phyloP scores from a whole-genome alignment of 768 basidiomycete genomes.

The Coprinopsis sp. region DNA sequence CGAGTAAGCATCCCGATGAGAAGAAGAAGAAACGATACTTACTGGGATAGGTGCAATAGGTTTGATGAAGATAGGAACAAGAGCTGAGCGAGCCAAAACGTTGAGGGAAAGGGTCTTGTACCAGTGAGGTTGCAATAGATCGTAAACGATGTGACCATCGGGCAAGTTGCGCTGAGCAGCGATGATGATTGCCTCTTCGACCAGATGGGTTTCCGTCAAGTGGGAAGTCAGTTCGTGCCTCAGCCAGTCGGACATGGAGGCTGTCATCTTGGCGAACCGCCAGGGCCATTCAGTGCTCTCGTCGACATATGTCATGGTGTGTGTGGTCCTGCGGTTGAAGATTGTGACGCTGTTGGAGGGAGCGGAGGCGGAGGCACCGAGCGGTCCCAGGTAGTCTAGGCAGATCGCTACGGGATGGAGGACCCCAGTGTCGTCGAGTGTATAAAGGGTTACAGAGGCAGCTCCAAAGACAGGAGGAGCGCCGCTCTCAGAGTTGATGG shows the following conservation, averaged over 20 bases:
- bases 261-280: constrained; percentile 29
- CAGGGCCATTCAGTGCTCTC: constrained; percentile 29
- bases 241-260: constrained; percentile 26
- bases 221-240: constrained; percentile 25
- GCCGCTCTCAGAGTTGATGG: constrained; percentile 2
- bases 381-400: constrained; percentile 26
- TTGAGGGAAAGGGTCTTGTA: constrained; percentile 26
- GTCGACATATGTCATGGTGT: constrained; percentile 11
- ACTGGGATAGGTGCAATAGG: background rate
- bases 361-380: no score
- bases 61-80: constrained; percentile 23
- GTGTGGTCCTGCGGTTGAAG: constrained; percentile 21
- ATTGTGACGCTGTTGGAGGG: constrained; percentile 23
- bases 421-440: constrained; percentile 20
- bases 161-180: constrained; percentile 24
- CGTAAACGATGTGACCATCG: constrained; percentile 20
- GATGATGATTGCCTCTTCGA: constrained; percentile 28
- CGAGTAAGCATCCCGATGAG: constrained; percentile 13
- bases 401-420: constrained; percentile 28
- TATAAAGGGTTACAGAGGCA: constrained; percentile 25
- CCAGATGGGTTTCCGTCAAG: constrained; percentile 25
- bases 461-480: constrained; percentile 18
- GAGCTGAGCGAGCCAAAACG: constrained; percentile 19
- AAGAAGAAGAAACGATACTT: constrained; percentile 14
- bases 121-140: constrained; percentile 27